Base-by-base conservation (phyloP, 176 grass and related monocot species). In the Neostapfia colusana region DNA sequence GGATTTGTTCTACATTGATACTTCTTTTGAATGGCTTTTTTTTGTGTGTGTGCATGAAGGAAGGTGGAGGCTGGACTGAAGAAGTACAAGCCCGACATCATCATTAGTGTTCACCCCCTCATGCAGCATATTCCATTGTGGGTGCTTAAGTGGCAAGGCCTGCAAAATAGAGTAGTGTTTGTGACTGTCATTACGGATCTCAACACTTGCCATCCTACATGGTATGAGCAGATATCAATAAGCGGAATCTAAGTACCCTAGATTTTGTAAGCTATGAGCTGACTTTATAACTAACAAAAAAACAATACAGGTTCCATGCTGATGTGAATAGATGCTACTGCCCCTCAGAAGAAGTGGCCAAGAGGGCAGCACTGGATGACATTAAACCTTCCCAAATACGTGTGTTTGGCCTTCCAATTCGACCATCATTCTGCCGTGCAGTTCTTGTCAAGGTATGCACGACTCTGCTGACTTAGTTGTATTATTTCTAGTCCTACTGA, bases 21-120 rank as follows among this genome's bases (percentile, higher is more conserved):
- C 2, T 39, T 58, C 57, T 82, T 25, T 76, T 84, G 27, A 88
- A 80, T 80, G 31, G 14, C 18, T 65, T 88, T 7, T 81, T 81
- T 16, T 61, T 89, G n/a, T n/a, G n/a, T n/a, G n/a, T 77, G 55
- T 90, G 83, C 43, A 25, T 91, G 83, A 92, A 99, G 95, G 85
- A 95, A 99, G 85, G 89, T 99, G 81, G 91, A 99, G 69, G 95
- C 95, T 65, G 95, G 95, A 68, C 78, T 99, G 77, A 99, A 95
- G 91, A 99, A 99, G 79, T 99, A 99, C 85, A 99, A 95, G 50
- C 95, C 95, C n/a, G 95, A 99, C 78, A 99, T 95, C 54, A 99
- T 99, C 76, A 95, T 99, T 73, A 99, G 95, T 72, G 95, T 95
- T n/a, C 95, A 99, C 61, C 95, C 95, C 42, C 91, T 99, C 51